phyloP scores from a whole-genome alignment of 805 yeast species.

The Candida sphagnicola region DNA sequence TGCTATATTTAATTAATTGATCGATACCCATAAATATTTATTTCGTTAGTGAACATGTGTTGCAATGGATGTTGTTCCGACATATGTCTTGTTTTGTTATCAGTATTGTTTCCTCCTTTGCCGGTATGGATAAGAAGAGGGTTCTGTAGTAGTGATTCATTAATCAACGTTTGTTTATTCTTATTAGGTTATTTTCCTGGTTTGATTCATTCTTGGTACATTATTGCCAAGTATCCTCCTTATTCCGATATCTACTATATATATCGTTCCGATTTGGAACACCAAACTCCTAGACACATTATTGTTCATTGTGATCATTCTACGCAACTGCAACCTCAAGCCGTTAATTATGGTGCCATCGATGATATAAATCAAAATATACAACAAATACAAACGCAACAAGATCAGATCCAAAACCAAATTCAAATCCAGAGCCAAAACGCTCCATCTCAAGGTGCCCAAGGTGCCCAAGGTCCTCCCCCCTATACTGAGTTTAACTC shows the following conservation, averaged over 20 bases:
- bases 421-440: too few relatives aligned
- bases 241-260: constrained; percentile 32
- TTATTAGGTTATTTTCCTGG: constrained; percentile 51
- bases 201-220: constrained; percentile 46
- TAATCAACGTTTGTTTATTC: constrained; percentile 40
- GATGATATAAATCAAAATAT: constrained; percentile 9
- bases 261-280: constrained; percentile 33
- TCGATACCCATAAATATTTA: too few relatives aligned
- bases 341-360: constrained; percentile 25
- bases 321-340: constrained; percentile 9
- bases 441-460: too few relatives aligned
- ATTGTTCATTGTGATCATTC: constrained; percentile 6
- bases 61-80: constrained; percentile 43
- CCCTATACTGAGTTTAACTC: constrained; percentile 26
- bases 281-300: constrained; percentile 9
- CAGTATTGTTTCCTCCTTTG: constrained; percentile 69
- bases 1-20: too few relatives aligned
- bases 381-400: neutral
- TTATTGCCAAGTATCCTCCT: constrained; percentile 45
- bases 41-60: constrained; percentile 4
- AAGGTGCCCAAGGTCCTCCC: constrained; percentile 17
- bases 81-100: constrained; percentile 52
- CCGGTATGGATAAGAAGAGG: constrained; percentile 70
- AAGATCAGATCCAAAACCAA: neutral
- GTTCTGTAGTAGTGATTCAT: constrained; percentile 48